phyloP scores from a whole-genome alignment of 345 rosid species.

The Chamaenerion angustifolium region DNA sequence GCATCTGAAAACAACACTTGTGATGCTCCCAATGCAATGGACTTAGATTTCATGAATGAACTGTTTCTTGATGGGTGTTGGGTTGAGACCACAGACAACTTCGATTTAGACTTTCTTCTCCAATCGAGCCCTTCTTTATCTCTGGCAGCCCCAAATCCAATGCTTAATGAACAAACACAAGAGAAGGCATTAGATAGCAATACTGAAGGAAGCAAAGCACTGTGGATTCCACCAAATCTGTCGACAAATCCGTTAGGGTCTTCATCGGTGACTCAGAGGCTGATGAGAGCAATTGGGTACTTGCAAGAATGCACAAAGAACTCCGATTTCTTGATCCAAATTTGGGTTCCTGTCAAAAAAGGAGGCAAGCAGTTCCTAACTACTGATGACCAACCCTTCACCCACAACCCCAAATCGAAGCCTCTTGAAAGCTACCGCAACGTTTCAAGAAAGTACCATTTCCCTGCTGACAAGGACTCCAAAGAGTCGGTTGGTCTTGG shows the following conservation, averaged over 20 bases:
- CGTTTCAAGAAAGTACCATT: conserved; percentile 48
- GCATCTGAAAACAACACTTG: conserved; percentile 20
- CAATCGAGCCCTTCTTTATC: conserved; percentile 21
- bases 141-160: conserved; percentile 5
- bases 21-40: conserved; percentile 31
- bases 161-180: conserved; percentile 5
- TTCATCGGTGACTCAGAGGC: conserved; percentile 42
- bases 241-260: conserved; percentile 14
- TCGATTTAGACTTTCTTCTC: conserved; percentile 12
- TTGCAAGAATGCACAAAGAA: conserved; percentile 38
- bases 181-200: conserved; percentile 16
- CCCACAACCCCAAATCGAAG: conserved; percentile 27
- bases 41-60: conserved; percentile 77
- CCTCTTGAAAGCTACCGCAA: conserved; percentile 49
- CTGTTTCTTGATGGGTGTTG: conserved; percentile 74
- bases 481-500: conserved; percentile 64
- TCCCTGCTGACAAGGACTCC: conserved; percentile 57
- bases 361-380: conserved; percentile 62
- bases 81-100: conserved; percentile 46
- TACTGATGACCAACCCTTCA: conserved; percentile 61
- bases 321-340: conserved; percentile 57
- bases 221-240: conserved; percentile 55
- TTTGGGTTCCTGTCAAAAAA: conserved; percentile 70
- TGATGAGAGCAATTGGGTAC: conserved; percentile 38
- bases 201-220: conserved; percentile 36